Base-by-base conservation (phyloP, 129 eudicot genomes). In the Gnaphalium uliginosum region DNA sequence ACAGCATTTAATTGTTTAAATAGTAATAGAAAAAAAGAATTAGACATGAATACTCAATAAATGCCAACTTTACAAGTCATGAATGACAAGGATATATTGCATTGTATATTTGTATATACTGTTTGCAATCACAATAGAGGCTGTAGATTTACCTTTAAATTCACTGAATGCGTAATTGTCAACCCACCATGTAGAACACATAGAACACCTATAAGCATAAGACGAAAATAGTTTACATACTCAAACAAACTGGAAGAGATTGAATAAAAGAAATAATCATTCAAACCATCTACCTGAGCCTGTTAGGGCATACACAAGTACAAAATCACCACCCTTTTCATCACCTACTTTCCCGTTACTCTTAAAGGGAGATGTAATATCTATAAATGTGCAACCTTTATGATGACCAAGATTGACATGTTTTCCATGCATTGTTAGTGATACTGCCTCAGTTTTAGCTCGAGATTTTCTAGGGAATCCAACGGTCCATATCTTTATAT, bases 371-470 rank as follows among this genome's bases (percentile, higher is more conserved):
- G 88, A 83, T 77, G 88, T 72, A 56, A 87, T 75, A 77, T 87
- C 88, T 81, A 80, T 58, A 81, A 89, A 89, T 73, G 88, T 87
- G 56, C 80, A 87, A 22, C 85, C 87, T 79, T 87, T 83, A 68
- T 60, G 79, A 48, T 78, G 74, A 79, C 87, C 85, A 76, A 87
- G 83, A 79, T 83, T 78, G 53, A 85, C 76, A 29, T 81, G 65
- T 72, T 87, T 85, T 63, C 85, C 89, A 50, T 83, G 85, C 82
- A 87, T 69, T 51, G 76, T 72, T 57, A 79, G 73, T 67, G 90
- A 83, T 54, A 77, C 74, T 14, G 79, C 26, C 70, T 86, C 72
- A 58, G 76, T 77, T 68, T 78, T 87, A 70, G 84, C 72, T 51
- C 83, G 85, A 73, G 90, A 83, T 62, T 76, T 84, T 30, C 81